Evolutionary conservation across 768 basidiomycete species (phyloP), one percentile per base, ranked within the genome.

Genomic region (Boletus rubescentipes): DNA sequence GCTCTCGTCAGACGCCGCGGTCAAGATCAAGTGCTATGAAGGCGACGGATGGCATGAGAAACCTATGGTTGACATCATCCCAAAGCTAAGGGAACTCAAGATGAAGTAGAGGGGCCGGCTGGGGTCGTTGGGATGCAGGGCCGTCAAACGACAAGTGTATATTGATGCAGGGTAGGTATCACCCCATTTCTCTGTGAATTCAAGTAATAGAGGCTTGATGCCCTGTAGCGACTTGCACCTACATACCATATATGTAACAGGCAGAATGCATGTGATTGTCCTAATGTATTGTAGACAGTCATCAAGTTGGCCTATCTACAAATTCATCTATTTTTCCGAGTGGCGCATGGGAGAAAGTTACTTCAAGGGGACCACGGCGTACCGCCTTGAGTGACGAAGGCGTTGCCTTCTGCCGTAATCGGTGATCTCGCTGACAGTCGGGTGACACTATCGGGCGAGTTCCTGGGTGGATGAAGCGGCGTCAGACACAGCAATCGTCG

Each of bases 61-160:
- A 34, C 48, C 54, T 29, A 18, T 72, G 47, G 43, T 39, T 1
- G 70, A 72, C 9, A 65, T 72, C n/a, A 68, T 72, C 6, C 67
- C 65, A n/a, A 53, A 51, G 34, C 29, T 70, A 26, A 68, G 69
- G 52, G 49, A 54, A n/a, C 60, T 70, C 35, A 70, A 48, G 49
- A 23, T 32, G 5, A 60, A 49, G 49, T 64, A 66, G 50, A 37
- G 12, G 20, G 37, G 31, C 3, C 16, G 26, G 20, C 23, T 39
- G 7, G 30, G 31, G 9, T 39, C 30, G 11, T 43, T 34, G 21
- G n/a, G 35, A 34, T 16, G 30, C 26, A 29, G 31, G 5, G 31
- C 42, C 29, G 37, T 39, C 26, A 20, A n/a, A 36, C 20, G 37
- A 40, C 26, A 5, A 1, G 23, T 43, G 16, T n/a, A 51, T 45